phyloP scores from a whole-genome alignment of 139 green algal species.

The Volvox reticuliferus region DNA sequence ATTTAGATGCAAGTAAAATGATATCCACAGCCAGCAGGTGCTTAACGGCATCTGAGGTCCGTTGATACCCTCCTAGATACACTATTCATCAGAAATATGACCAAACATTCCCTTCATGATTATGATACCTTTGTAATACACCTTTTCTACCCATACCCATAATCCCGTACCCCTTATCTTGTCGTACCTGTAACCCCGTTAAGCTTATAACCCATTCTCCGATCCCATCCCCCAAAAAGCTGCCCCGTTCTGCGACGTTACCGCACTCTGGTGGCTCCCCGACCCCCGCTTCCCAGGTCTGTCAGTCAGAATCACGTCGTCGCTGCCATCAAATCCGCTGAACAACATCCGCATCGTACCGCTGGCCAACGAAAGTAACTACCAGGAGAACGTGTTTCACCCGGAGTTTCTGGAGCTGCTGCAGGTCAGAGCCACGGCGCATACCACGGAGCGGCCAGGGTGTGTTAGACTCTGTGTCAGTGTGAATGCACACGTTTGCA shows the following conservation, averaged over 20 bases:
- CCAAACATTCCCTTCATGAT: too few species aligned
- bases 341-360: conserved; percentile 12
- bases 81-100: too few species aligned
- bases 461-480: background rate
- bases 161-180: background rate
- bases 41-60: too few species aligned
- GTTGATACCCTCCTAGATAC: too few species aligned
- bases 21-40: too few species aligned
- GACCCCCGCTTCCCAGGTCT: conserved; percentile 9
- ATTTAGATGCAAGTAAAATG: too few species aligned
- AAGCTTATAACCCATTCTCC: background rate
- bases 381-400: background rate
- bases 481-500: background rate
- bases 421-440: background rate
- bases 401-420: conserved; percentile 4
- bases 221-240: background rate
- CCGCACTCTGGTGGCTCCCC: background rate
- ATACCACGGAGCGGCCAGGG: background rate
- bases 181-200: background rate
- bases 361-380: background rate
- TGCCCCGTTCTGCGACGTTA: background rate
- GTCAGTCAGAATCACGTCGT: conserved; percentile 22
- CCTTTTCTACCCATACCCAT: background rate
- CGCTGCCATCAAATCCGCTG: background rate
- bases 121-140: too few species aligned